Evolutionary conservation across 2,329 filamentous ascomycete species (phyloP).

Genomic region (Metarhizium album): DNA sequence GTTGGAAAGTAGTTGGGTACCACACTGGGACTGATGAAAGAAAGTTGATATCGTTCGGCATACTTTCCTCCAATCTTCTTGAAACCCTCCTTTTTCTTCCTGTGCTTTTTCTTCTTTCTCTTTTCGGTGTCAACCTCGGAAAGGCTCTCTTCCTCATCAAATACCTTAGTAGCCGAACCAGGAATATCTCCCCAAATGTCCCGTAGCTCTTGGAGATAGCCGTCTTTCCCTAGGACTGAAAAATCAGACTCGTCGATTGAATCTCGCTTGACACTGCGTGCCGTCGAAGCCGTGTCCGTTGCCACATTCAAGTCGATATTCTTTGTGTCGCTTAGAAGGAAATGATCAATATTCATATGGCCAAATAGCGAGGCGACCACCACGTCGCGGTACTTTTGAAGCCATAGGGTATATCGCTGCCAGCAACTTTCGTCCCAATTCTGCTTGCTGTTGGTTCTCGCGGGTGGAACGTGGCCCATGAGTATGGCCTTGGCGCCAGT

Average conservation of each 20-base stretch:
- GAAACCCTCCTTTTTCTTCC: conserved; percentile 40
- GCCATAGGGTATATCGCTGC: conserved; percentile 93
- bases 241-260: conserved; percentile 39
- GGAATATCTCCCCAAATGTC: conserved; percentile 70
- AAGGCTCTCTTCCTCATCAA: conserved; percentile 11
- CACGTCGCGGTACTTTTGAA: conserved; percentile 83
- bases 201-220: conserved; percentile 72
- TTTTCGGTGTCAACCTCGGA: conserved; percentile 12
- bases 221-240: conserved; percentile 45
- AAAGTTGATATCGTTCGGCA: conserved; percentile 75
- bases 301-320: conserved; percentile 54
- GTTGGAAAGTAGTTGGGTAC: conserved; percentile 91
- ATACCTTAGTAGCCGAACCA: conserved; percentile 27
- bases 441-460: conserved; percentile 71
- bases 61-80: conserved; percentile 63
- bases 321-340: conserved; percentile 78
- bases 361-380: conserved; percentile 71
- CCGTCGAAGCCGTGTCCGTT: conserved; percentile 10
- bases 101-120: conserved; percentile 16
- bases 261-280: not conserved
- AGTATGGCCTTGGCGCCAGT: conserved; percentile 90
- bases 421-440: conserved; percentile 96
- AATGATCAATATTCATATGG: conserved; percentile 99
- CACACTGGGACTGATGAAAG: conserved; percentile 73
- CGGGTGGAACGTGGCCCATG: conserved; percentile 88